These are phyloP conservation scores for Kwoniella shandongensis DNA, from an alignment of 768 basidiomycete species.

Conservation along the genomic window DNA sequence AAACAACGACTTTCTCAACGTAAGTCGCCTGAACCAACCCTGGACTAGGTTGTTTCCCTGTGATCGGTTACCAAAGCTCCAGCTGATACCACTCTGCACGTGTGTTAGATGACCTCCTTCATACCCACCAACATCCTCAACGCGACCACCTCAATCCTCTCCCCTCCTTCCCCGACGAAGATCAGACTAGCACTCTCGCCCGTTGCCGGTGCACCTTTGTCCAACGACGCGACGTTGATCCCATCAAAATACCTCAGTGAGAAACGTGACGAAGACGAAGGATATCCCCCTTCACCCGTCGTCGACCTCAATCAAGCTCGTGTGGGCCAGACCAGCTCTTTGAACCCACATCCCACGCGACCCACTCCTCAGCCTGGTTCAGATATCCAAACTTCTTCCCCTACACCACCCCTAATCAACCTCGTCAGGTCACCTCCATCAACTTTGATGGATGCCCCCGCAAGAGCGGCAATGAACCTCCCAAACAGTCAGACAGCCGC, in stretches of 20 bases:
- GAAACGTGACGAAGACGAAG: slow-evolving; percentile 17
- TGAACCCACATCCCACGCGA: slow-evolving; percentile 18
- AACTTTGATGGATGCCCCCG: slow-evolving; percentile 48
- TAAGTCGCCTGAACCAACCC: too few relatives aligned
- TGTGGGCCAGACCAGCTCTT: slow-evolving; percentile 8
- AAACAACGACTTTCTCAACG: too few relatives aligned
- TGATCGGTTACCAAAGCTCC: too few relatives aligned
- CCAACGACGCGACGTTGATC: slow-evolving; percentile 33
- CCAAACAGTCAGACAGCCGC: slow-evolving; percentile 46
- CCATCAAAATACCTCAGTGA: slow-evolving; percentile 37
- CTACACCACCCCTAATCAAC: slow-evolving; percentile 16
- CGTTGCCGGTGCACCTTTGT: slow-evolving; percentile 34
- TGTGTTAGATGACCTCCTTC: slow-evolving; percentile 15
- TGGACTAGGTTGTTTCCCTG: too few relatives aligned
- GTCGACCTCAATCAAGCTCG: background rate
- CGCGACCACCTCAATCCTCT: slow-evolving; percentile 19
- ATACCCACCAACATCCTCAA: slow-evolving; percentile 15
- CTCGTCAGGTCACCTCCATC: slow-evolving; percentile 36
- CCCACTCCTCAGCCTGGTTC: slow-evolving; percentile 6
- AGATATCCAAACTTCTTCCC: background rate
- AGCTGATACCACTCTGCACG: too few relatives aligned
- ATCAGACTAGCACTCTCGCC: slow-evolving; percentile 19
- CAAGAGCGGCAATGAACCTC: slow-evolving; percentile 49
- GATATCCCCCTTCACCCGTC: slow-evolving; percentile 4
- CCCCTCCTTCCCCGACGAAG: slow-evolving; percentile 11